A percentile compares a stretch with the other conserved stretches of the same genome.
Evolutionary conservation across 176 grass and related monocot genomes (phyloP).

Genomic region (Lolium rigidum): DNA sequence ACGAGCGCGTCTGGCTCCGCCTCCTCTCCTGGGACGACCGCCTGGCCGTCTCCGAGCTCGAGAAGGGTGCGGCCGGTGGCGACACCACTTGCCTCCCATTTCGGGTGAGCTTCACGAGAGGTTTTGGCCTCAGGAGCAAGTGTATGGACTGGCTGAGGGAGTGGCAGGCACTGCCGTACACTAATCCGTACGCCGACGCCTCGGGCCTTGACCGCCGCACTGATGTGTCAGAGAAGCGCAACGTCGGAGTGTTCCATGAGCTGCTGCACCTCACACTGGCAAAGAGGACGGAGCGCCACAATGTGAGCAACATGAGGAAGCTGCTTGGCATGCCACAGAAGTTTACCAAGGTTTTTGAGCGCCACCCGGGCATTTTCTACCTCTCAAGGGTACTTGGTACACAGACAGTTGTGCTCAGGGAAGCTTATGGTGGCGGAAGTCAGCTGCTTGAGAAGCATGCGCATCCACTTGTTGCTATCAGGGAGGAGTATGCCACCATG

Average conservation of each 20-base stretch:
- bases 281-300: slow-evolving; percentile 71
- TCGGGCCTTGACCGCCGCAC: slow-evolving; percentile 67
- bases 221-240: slow-evolving; percentile 77
- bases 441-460: slow-evolving; percentile 52
- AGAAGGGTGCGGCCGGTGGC: slow-evolving; percentile 35
- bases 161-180: slow-evolving; percentile 77
- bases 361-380: slow-evolving; percentile 47
- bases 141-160: slow-evolving; percentile 68
- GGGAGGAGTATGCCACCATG: slow-evolving; percentile 64
- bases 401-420: slow-evolving; percentile 72
- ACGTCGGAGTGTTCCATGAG: slow-evolving; percentile 84
- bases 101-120: slow-evolving; percentile 71
- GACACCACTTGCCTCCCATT: slow-evolving; percentile 59
- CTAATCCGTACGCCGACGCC: slow-evolving; percentile 62
- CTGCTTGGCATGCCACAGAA: slow-evolving; percentile 75
- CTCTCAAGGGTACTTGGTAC: slow-evolving; percentile 55
- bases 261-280: slow-evolving; percentile 75
- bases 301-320: slow-evolving; percentile 80
- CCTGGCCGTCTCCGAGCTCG: slow-evolving; percentile 68
- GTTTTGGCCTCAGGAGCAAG: slow-evolving; percentile 72
- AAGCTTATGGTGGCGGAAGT: slow-evolving; percentile 61
- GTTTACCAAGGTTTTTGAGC: slow-evolving; percentile 91
- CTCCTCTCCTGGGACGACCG: slow-evolving; percentile 68
- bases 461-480: slow-evolving; percentile 65
- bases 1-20: slow-evolving; percentile 81